phyloP scores from a whole-genome alignment of 2,329 filamentous ascomycete genomes.

The Aaosphaeria pasadenensis region DNA sequence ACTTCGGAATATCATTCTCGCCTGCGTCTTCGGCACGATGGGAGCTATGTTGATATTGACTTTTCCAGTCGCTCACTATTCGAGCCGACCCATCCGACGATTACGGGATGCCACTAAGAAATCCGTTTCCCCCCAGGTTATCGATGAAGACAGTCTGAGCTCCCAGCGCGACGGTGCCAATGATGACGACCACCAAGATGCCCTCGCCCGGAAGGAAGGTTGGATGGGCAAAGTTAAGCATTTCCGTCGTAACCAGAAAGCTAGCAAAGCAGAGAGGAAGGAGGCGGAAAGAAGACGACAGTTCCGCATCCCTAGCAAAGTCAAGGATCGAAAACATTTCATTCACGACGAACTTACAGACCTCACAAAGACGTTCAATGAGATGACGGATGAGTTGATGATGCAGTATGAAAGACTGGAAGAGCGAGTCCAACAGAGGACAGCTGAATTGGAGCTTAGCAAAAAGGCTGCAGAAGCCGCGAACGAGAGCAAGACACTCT shows the following conservation, averaged over 20 bases:
- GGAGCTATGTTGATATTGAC: conserved; percentile 70
- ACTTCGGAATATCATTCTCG: conserved; percentile 76
- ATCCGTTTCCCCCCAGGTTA: conserved; percentile 65
- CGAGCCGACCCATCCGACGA: conserved; percentile 74
- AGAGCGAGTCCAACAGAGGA: conserved; percentile 78
- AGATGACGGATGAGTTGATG: conserved; percentile 87
- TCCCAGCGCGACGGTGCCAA: conserved; percentile 37
- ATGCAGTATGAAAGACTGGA: conserved; percentile 84
- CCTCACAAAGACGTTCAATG: conserved; percentile 80
- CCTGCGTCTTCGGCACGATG: conserved; percentile 79
- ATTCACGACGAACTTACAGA: conserved; percentile 84
- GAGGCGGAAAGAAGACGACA: conserved; percentile 47
- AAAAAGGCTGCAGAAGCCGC: conserved; percentile 93
- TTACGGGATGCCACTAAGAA: conserved; percentile 73
- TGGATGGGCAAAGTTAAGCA: conserved; percentile 38
- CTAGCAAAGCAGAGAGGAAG: conserved; percentile 32
- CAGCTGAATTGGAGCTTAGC: conserved; percentile 79
- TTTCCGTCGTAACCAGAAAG: conserved; percentile 31
- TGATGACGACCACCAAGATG: conserved; percentile 49
- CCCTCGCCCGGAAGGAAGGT: conserved; percentile 46
- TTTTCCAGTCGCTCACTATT: conserved; percentile 76
- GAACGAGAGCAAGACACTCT: conserved; percentile 94
- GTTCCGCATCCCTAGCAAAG: conserved; percentile 83
- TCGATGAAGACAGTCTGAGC: conserved; percentile 42
- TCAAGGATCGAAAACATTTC: conserved; percentile 70